Conservation (phyloP, 768 basidiomycete species). For the Termitomyces sp. region DNA sequence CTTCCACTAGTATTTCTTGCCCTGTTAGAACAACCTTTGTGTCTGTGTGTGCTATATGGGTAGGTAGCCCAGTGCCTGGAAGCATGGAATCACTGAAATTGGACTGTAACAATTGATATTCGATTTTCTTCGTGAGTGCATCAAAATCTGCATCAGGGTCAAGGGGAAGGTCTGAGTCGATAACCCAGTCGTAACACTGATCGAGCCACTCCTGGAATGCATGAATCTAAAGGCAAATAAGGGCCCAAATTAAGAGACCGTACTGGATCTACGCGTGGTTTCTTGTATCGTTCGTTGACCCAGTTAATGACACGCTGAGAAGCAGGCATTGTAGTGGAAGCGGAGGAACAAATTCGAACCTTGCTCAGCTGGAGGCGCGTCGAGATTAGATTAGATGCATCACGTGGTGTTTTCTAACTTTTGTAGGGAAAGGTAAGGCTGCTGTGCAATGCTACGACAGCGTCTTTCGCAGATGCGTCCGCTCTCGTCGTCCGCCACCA, state of each 20-base stretch:
- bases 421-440: neutral
- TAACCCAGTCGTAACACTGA: constrained; percentile 65
- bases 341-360: neutral
- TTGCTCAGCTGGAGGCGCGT: constrained; percentile 5
- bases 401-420: constrained; percentile 13
- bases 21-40: constrained; percentile 29
- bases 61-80: constrained; percentile 62
- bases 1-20: constrained; percentile 66
- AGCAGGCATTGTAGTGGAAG: constrained; percentile 20
- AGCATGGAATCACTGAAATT: constrained; percentile 69
- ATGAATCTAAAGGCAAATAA: neutral
- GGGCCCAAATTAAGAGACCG: constrained; percentile 11
- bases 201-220: constrained; percentile 64
- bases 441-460: constrained; percentile 13
- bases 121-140: constrained; percentile 48
- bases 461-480: constrained; percentile 14
- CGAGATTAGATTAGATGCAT: constrained; percentile 24
- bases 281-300: constrained; percentile 50
- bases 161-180: constrained; percentile 34
- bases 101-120: constrained; percentile 66
- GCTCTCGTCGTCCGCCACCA: constrained; percentile 14
- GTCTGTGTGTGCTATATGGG: constrained; percentile 28
- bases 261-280: constrained; percentile 61
- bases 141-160: constrained; percentile 42
- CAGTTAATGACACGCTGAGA: constrained; percentile 39